Evolutionary conservation across 2,329 filamentous ascomycete species (phyloP).

Genomic region (Ilyonectria sp.): DNA sequence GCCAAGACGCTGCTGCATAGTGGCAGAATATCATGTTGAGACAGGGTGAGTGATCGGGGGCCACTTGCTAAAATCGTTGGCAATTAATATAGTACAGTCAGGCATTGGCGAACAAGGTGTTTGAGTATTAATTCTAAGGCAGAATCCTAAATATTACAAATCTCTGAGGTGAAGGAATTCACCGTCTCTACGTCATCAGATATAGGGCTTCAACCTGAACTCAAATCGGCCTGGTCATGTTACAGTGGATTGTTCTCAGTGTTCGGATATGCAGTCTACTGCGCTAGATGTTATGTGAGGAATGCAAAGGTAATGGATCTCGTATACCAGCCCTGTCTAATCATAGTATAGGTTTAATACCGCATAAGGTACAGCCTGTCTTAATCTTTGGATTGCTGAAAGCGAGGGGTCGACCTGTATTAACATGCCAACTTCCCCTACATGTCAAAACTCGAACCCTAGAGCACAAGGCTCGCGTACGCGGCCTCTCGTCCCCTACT

Average conservation of each 20-base stretch:
- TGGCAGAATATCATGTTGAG: neutral
- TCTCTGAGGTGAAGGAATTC: neutral
- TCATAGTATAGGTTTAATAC: neutral
- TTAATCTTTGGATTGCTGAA: neutral
- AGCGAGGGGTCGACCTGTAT: neutral
- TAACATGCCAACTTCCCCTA: neutral
- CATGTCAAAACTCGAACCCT: neutral
- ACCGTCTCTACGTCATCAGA: neutral
- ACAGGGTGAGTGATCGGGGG: neutral
- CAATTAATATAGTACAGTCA: neutral
- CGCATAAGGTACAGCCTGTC: neutral
- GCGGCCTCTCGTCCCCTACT: neutral
- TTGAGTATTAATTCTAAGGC: neutral
- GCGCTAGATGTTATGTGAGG: neutral
- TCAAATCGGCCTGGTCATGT: neutral
- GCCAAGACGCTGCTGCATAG: conserved; percentile 6
- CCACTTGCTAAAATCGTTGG: neutral
- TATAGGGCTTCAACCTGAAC: neutral
- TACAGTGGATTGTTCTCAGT: neutral
- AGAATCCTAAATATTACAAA: neutral
- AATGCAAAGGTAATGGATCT: neutral
- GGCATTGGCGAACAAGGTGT: neutral
- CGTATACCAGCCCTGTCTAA: neutral
- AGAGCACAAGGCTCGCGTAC: neutral
- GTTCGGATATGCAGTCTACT: neutral